Evolutionary conservation across 768 basidiomycete species (phyloP), one percentile per base, ranked within the genome.

Genomic region (Pulveroboletus sp.): DNA sequence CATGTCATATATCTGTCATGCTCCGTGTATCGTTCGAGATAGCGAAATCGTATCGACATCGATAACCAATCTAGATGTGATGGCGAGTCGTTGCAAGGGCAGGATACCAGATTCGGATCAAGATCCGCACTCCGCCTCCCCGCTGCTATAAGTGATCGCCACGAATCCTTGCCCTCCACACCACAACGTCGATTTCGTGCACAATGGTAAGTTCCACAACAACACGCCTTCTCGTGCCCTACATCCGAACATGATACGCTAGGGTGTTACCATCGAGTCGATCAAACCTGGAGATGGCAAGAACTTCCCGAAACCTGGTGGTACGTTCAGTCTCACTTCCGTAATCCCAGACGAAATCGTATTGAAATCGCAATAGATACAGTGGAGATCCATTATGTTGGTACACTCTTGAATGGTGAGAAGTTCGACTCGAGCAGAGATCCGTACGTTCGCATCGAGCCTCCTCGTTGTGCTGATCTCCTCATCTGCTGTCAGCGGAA

Each of bases 321-420:
- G 90, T 87, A 59, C 45, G 85, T 75, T 10, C 36, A 40, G 51
- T 50, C 50, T 51, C 42, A 45, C 55, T 31, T 50, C 23, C 40
- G 7, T 43, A 44, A 29, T 51, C 33, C 27, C 41, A 41, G 43
- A 25, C 45, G 29, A 34, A 45, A 68, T 62, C 63, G 39, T 51
- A 24, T 60, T 57, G 39, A 55, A 45, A 63, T 66, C 59, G 47
- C 56, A 42, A 20, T 57, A 88, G 87, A 90, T 72, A 76, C 19
- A 24, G 88, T 92, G 31, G 69, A 51, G 6, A 90, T 94, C 48
- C 88, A 93, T 68, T 94, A 93, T 59, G 76, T 84, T 37, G 92
- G 89, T 20, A 89, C 77, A 19, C 77, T 92, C 14, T 14, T 54
- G 4, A 72, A 87, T 60, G 88, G 87, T 37, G 71, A 51, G 23